These are phyloP conservation scores for Graphilbum sp. DNA, from an alignment of 2,329 filamentous ascomycete species.

Conservation along the genomic window DNA sequence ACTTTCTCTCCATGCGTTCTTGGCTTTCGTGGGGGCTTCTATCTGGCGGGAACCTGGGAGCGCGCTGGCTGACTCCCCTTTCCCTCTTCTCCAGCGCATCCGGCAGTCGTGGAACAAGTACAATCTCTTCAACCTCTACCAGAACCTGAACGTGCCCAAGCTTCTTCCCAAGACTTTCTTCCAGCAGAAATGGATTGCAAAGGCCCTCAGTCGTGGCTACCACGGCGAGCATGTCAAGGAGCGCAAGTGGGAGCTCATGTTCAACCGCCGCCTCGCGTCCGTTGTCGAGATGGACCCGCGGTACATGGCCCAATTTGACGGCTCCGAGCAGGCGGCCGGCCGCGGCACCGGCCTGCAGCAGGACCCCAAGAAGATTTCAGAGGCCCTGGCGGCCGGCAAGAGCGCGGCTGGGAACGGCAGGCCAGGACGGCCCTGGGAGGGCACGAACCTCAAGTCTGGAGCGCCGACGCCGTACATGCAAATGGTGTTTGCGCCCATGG, in stretches of 20 bases:
- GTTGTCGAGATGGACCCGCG: slow-evolving; percentile 72
- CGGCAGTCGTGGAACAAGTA: slow-evolving; percentile 96
- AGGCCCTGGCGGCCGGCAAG: neutral
- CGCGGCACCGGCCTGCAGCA: slow-evolving; percentile 55
- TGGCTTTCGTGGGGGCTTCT: too few species aligned
- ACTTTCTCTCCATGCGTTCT: too few species aligned
- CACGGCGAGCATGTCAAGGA: slow-evolving; percentile 92
- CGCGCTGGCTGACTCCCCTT: too few species aligned
- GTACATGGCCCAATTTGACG: slow-evolving; percentile 68
- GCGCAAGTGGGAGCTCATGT: slow-evolving; percentile 88
- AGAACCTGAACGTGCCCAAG: slow-evolving; percentile 30
- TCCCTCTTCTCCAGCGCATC: slow-evolving; percentile 61
- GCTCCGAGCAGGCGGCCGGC: slow-evolving; percentile 67
- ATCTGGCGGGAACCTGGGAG: too few species aligned
- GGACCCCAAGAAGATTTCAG: slow-evolving; percentile 6
- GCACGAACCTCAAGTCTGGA: slow-evolving; percentile 15
- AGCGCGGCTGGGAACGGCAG: neutral
- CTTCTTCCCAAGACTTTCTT: slow-evolving; percentile 54
- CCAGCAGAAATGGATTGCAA: slow-evolving; percentile 95
- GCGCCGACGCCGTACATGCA: slow-evolving; percentile 76
- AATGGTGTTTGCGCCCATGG: slow-evolving; percentile 86
- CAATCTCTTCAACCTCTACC: slow-evolving; percentile 75
- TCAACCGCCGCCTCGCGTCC: slow-evolving; percentile 62
- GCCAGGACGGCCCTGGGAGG: slow-evolving; percentile 3
- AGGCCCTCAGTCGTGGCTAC: slow-evolving; percentile 68